Evolutionary conservation across 768 basidiomycete genomes (phyloP).

Genomic region (Naganishia vishniacii): DNA sequence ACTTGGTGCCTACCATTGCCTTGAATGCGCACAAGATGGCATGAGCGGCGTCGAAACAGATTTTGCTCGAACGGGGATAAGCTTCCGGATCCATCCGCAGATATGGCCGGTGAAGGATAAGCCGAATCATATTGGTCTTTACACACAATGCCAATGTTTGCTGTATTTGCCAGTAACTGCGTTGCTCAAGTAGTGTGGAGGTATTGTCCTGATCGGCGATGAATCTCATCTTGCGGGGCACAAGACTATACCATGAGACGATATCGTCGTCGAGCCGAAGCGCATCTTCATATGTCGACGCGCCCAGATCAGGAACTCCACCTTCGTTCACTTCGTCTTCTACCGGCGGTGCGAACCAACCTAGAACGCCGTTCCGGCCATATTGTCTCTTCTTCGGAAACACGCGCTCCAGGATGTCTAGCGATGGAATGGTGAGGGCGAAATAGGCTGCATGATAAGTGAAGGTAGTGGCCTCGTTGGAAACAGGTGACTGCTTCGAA

Average conservation of each 20-base stretch:
- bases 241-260: conserved; percentile 38
- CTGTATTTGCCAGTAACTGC: conserved; percentile 33
- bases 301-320: conserved; percentile 6
- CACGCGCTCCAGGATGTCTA: conserved; percentile 42
- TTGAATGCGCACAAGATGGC: conserved; percentile 60
- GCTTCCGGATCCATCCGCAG: conserved; percentile 43
- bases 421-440: conserved; percentile 45
- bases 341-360: conserved; percentile 38
- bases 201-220: conserved; percentile 38
- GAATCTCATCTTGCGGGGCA: conserved; percentile 42
- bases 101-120: conserved; percentile 46
- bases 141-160: conserved; percentile 41
- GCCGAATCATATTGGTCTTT: conserved; percentile 45
- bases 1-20: conserved; percentile 34
- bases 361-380: conserved; percentile 38
- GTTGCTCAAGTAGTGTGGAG: conserved; percentile 27
- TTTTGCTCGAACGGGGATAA: conserved; percentile 52
- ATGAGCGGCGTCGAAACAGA: conserved; percentile 63
- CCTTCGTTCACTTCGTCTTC: conserved; percentile 9
- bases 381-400: conserved; percentile 42
- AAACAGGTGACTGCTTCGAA: conserved; percentile 32
- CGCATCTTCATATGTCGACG: conserved; percentile 41
- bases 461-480: conserved; percentile 40
- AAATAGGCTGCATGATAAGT: conserved; percentile 46
- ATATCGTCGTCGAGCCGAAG: conserved; percentile 44